These are phyloP conservation scores for Plasmodium ovale DNA, from an alignment of 169 alveolate genomes.

Conservation along the genomic window DNA sequence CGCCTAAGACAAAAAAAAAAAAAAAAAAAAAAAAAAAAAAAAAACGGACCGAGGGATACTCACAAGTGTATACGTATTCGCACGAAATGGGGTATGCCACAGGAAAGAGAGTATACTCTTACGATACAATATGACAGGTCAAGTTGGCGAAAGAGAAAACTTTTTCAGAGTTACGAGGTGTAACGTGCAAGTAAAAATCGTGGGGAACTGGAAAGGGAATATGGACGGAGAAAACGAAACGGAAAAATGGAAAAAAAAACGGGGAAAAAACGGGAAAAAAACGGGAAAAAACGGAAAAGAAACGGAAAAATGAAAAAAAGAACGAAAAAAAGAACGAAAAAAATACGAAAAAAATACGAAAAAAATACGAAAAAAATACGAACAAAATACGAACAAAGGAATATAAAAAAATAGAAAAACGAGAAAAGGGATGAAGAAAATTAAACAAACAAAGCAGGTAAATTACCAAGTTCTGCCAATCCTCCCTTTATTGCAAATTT, in stretches of 20 bases:
- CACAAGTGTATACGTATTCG: too few relatives aligned
- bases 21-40: constrained; percentile 4
- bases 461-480: too few relatives aligned
- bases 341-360: neutral
- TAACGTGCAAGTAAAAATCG: neutral
- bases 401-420: too few relatives aligned
- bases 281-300: neutral
- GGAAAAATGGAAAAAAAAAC: neutral
- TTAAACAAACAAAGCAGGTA: neutral
- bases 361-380: neutral
- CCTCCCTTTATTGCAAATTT: too few relatives aligned
- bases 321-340: neutral
- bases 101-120: neutral
- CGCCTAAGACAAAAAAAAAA: constrained; percentile 18
- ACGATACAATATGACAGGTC: too few relatives aligned
- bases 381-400: neutral
- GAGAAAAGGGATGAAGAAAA: neutral
- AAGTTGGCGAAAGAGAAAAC: too few relatives aligned
- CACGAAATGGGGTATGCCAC: too few relatives aligned
- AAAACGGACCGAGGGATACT: neutral
- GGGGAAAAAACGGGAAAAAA: neutral
- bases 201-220: neutral
- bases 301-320: neutral
- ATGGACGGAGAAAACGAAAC: neutral
- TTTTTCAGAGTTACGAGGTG: too few relatives aligned